Evolutionary conservation across 2,329 filamentous ascomycete species (phyloP).

Genomic region (Aureobasidium sp.): DNA sequence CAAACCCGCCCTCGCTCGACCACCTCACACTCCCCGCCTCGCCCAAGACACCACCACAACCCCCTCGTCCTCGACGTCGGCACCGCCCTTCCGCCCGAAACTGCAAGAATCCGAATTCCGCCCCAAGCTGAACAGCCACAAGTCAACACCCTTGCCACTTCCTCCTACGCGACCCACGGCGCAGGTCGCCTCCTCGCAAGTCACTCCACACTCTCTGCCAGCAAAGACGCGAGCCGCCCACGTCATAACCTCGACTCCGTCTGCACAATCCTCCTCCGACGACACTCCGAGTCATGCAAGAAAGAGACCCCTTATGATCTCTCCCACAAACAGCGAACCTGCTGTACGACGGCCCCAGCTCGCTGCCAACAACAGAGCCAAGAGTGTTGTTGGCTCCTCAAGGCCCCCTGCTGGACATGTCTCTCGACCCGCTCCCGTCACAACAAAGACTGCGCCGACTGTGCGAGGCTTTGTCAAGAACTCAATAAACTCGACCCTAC

Average conservation of each 20-base stretch:
- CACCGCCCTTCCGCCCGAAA: conserved; percentile 21
- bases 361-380: conserved; percentile 26
- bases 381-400: conserved; percentile 27
- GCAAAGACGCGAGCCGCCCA: conserved; percentile 57
- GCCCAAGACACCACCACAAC: conserved; percentile 22
- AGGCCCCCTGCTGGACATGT: not conserved
- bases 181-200: conserved; percentile 48
- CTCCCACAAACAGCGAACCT: conserved; percentile 23
- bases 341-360: not conserved
- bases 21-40: conserved; percentile 54
- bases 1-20: conserved; percentile 59
- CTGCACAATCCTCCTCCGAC: conserved; percentile 41
- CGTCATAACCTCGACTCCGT: conserved; percentile 45
- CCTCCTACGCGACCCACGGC: not conserved
- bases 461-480: conserved; percentile 13
- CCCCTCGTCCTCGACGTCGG: too few relatives aligned
- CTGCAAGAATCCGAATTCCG: conserved; percentile 14
- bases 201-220: conserved; percentile 72
- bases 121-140: not conserved
- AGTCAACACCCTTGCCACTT: not conserved
- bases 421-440: not conserved
- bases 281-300: conserved; percentile 43
- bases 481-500: not conserved
- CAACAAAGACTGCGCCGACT: not conserved
- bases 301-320: conserved; percentile 28